Conservation (phyloP, 192 early-diverging fungal genomes). For the Coemansia nantahalensis region DNA sequence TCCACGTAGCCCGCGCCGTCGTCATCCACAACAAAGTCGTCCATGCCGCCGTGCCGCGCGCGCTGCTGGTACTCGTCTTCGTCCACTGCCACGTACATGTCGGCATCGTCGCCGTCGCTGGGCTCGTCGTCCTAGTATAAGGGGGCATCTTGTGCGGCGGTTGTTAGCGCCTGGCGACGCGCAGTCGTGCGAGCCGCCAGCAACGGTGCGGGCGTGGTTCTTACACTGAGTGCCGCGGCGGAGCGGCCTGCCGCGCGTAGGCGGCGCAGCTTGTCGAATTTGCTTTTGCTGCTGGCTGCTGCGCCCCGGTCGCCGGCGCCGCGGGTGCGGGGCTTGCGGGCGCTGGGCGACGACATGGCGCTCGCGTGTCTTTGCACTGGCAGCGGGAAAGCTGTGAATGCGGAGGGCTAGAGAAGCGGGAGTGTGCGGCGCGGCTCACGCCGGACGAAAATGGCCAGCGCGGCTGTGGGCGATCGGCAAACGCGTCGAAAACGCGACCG, state of each 20-base stretch:
- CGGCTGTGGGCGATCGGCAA: no score
- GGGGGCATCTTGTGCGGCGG: background rate
- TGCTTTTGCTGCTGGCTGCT: conserved; percentile 18
- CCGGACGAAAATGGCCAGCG: no score
- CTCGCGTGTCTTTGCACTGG: no score
- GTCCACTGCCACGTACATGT: conserved; percentile 40
- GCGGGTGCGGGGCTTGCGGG: conserved; percentile 6
- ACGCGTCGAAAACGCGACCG: no score
- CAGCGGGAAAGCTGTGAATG: no score
- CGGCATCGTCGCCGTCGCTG: conserved; percentile 13
- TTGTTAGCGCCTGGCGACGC: no score
- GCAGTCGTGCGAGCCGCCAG: no score
- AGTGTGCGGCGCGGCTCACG: background rate
- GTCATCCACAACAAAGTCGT: conserved; percentile 53
- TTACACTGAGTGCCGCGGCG: conserved; percentile 14
- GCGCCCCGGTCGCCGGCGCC: conserved; percentile 8
- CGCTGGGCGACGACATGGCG: background rate
- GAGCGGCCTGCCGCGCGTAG: conserved; percentile 43
- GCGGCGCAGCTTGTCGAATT: conserved; percentile 42
- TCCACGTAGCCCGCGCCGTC: conserved; percentile 42
- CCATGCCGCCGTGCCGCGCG: conserved; percentile 9
- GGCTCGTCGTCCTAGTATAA: conserved; percentile 10
- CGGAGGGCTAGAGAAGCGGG: background rate
- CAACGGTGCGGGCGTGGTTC: background rate
- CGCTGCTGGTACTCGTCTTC: conserved; percentile 44